phyloP scores from a whole-genome alignment of 768 basidiomycete species.

The Fistulinella prunicolor region DNA sequence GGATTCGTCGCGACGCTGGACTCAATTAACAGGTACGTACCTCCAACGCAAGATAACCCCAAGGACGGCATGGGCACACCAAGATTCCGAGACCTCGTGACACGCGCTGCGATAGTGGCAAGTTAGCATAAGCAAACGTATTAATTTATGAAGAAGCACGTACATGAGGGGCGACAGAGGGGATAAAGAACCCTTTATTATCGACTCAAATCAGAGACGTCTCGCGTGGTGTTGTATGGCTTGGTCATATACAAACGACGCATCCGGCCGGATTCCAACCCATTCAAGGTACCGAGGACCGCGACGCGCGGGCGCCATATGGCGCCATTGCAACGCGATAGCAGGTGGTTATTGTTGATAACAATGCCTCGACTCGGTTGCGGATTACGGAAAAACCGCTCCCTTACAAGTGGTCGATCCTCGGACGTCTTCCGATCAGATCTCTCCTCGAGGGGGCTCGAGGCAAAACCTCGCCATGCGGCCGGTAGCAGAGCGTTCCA shows the following conservation, averaged over 20 bases:
- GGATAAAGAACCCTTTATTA: conserved; percentile 3
- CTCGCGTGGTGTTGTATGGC: not conserved
- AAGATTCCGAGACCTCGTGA: conserved; percentile 6
- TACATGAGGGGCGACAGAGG: not conserved
- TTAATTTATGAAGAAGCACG: not conserved
- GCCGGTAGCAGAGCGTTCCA: too few species aligned
- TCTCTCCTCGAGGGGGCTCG: not conserved
- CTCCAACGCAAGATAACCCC: conserved; percentile 5
- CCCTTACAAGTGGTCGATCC: not conserved
- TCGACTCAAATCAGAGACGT: not conserved
- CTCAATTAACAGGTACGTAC: not conserved
- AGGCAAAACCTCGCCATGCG: not conserved
- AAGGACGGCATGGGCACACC: conserved; percentile 8
- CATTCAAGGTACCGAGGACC: not conserved
- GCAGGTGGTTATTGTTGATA: not conserved
- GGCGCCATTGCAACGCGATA: too few species aligned
- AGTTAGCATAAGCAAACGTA: not conserved
- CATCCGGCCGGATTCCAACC: not conserved
- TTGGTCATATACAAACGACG: not conserved
- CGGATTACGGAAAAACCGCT: not conserved
- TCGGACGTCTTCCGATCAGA: not conserved
- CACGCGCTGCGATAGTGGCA: conserved; percentile 2
- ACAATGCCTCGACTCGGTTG: not conserved
- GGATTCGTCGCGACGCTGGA: too few species aligned
- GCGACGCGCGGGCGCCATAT: not conserved